Conservation (phyloP, 2,329 filamentous ascomycete genomes). For the Xylaria polymorpha region DNA sequence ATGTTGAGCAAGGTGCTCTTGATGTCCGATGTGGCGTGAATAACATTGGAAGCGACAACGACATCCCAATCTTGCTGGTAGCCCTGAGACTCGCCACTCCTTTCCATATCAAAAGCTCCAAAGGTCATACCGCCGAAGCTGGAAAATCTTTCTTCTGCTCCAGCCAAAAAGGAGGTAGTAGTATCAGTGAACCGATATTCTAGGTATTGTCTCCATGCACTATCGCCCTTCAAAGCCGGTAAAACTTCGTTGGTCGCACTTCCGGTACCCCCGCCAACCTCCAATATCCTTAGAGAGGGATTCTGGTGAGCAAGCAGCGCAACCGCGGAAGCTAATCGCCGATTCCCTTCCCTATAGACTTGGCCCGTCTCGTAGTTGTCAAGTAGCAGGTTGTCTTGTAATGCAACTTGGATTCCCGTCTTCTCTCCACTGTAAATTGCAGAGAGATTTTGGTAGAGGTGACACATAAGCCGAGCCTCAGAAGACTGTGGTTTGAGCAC, state of each 20-base stretch:
- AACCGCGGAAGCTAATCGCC: constrained; percentile 2
- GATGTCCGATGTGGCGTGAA: constrained; percentile 37
- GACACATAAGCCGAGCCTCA: constrained; percentile 26
- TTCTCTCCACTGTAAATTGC: constrained; percentile 18
- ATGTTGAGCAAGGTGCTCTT: constrained; percentile 32
- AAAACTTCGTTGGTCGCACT: constrained; percentile 19
- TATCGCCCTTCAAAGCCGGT: not conserved
- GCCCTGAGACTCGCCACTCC: constrained; percentile 26
- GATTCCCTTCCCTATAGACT: constrained; percentile 25
- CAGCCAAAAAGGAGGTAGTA: constrained; percentile 11
- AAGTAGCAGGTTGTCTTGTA: constrained; percentile 22
- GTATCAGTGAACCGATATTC: constrained; percentile 28
- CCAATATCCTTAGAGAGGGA: constrained; percentile 13
- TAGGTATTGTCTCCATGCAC: not conserved
- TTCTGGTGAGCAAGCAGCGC: constrained; percentile 19
- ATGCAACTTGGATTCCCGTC: constrained; percentile 22
- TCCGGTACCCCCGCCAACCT: constrained; percentile 21
- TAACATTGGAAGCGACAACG: constrained; percentile 30
- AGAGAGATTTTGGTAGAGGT: constrained; percentile 11
- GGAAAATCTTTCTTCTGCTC: constrained; percentile 12
- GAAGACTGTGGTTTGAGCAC: constrained; percentile 14
- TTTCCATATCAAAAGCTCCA: constrained; percentile 37
- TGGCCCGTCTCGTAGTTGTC: constrained; percentile 23
- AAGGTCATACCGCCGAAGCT: constrained; percentile 22
- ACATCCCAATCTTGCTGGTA: constrained; percentile 32